Evolutionary conservation across 2,329 filamentous ascomycete genomes (phyloP).

Genomic region (Xylaria sp.): DNA sequence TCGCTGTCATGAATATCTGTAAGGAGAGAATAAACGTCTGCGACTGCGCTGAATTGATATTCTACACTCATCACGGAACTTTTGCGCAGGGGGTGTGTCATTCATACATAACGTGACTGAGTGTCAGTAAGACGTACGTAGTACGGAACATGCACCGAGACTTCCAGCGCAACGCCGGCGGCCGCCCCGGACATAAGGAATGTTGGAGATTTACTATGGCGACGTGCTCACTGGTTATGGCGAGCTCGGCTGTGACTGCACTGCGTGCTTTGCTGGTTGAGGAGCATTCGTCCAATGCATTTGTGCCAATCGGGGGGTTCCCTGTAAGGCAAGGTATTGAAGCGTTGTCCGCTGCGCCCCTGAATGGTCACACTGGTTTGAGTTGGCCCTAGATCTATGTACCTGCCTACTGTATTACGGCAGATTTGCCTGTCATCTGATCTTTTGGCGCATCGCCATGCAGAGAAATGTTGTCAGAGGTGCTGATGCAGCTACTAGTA

Average conservation of each 20-base stretch:
- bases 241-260: constrained; percentile 27
- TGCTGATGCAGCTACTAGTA: background rate
- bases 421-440: constrained; percentile 27
- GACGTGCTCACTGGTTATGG: constrained; percentile 1
- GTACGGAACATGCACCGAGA: background rate
- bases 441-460: constrained; percentile 5
- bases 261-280: constrained; percentile 6
- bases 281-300: background rate
- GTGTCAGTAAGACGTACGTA: constrained; percentile 13
- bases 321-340: constrained; percentile 18
- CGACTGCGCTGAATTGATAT: constrained; percentile 22
- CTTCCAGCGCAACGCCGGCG: background rate
- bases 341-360: constrained; percentile 21
- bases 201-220: background rate
- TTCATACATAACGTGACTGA: background rate
- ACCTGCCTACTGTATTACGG: background rate
- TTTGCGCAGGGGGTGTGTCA: background rate
- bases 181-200: background rate
- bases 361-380: constrained; percentile 12
- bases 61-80: constrained; percentile 4
- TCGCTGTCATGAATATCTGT: constrained; percentile 26
- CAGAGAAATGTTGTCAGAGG: background rate
- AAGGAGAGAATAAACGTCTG: constrained; percentile 26
- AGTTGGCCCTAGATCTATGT: background rate
- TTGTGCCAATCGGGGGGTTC: constrained; percentile 30